Conservation (phyloP, 1,284 basidiomycete genomes). For the Ceratobasidium papillatum region DNA sequence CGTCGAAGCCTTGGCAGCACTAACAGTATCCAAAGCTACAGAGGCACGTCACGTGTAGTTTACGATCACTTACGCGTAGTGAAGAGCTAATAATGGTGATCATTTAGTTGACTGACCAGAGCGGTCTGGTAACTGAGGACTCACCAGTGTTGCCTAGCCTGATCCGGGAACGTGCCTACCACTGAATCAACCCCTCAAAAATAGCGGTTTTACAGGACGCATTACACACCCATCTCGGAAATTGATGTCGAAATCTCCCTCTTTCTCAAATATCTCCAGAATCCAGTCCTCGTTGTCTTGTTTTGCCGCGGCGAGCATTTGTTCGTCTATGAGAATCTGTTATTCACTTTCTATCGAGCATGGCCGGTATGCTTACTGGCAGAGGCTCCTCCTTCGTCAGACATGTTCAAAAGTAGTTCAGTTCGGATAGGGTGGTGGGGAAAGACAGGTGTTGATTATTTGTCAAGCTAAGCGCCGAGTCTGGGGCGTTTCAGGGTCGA, state of each 20-base stretch:
- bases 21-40: constrained; percentile 45
- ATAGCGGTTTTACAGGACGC: constrained; percentile 41
- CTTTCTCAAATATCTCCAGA: constrained; percentile 63
- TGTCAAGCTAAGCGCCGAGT: constrained; percentile 10
- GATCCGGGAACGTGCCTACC: constrained; percentile 36
- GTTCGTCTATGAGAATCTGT: constrained; percentile 65
- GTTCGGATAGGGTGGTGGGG: constrained; percentile 28
- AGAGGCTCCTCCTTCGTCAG: constrained; percentile 43
- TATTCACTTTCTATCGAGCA: not conserved
- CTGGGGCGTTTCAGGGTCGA: constrained; percentile 37
- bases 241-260: constrained; percentile 74
- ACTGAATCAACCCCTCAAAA: constrained; percentile 15
- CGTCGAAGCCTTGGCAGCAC: constrained; percentile 65
- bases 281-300: constrained; percentile 77
- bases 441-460: constrained; percentile 15
- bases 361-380: constrained; percentile 35
- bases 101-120: not conserved
- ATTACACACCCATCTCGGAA: constrained; percentile 73
- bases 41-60: constrained; percentile 10
- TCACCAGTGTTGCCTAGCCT: constrained; percentile 79
- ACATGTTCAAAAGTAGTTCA: constrained; percentile 25
- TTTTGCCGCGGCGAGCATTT: constrained; percentile 77
- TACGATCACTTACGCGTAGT: constrained; percentile 71
- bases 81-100: constrained; percentile 63
- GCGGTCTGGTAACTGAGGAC: constrained; percentile 39